Evolutionary conservation across 2,329 filamentous ascomycete species (phyloP), one percentile per base, ranked within the genome.

Genomic region (Phyllosticta paracitricarpa): DNA sequence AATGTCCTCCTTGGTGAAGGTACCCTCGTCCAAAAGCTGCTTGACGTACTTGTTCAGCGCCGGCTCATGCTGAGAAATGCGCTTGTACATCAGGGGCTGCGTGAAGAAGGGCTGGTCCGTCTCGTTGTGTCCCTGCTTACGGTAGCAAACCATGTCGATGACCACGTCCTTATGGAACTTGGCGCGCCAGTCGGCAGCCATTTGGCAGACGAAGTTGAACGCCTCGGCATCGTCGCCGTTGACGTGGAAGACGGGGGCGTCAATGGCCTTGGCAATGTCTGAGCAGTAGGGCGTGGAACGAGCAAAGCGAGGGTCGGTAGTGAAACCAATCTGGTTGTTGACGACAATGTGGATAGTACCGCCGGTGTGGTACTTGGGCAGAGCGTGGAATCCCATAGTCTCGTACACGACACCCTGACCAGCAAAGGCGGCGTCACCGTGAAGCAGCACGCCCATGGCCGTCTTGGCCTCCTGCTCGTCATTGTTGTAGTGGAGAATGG

Each of bases 261-360:
- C 94, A 68, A 99, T 97, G 58, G 94, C 90, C 82, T 99, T 99
- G 77, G 94, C 94, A 71, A 99, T 97, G 75, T 99, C 94, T 53
- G 94, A 97, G 80, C 94, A 99, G 84, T 99, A 99, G 54, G 94
- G 89, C 57, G 94, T 99, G 22, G 94, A 99, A 69, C 94, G 91
- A 69, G 94, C 88, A 77, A 96, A 99, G 72, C 94, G 91, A 67
- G 94, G 94, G 73, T 99, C 94, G 24, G 94, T 99, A 59, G 94
- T 99, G 82, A 99, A 99, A 76, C 94, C 94, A 75, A 99, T 99
- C 82, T 99, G 94, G 84, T 99, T 99, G 85, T 99, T 99, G 68
- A 97, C 93, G 63, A 99, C 87, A 66, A 99, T 82, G 78, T 99
- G 94, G 69, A 99, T 89, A 62, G 94, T 99, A 72, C 94, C 94